These are phyloP conservation scores for Wallemia ichthyophaga DNA, from an alignment of 1,284 basidiomycete species.

Conservation along the genomic window DNA sequence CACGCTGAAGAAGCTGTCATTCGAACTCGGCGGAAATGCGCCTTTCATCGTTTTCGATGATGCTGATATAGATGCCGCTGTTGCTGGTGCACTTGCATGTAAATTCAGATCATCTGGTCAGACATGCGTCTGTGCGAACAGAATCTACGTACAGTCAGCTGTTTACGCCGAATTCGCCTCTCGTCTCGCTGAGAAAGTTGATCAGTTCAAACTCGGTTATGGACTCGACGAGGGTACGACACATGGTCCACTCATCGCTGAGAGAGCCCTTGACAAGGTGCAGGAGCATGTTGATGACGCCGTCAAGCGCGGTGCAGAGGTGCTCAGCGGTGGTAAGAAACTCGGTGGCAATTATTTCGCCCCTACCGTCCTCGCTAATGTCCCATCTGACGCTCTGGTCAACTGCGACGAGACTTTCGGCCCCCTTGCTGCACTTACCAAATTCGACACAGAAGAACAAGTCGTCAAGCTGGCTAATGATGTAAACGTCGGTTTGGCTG, in stretches of 20 bases:
- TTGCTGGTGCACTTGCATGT: slow-evolving; percentile 49
- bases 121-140: slow-evolving; percentile 59
- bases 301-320: slow-evolving; percentile 45
- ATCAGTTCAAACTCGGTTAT: slow-evolving; percentile 69
- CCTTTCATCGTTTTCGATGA: slow-evolving; percentile 94
- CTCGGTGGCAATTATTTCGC: slow-evolving; percentile 37
- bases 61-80: slow-evolving; percentile 72
- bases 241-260: slow-evolving; percentile 80
- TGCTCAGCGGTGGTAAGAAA: slow-evolving; percentile 57
- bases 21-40: slow-evolving; percentile 53
- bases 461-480: slow-evolving; percentile 62
- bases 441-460: slow-evolving; percentile 78
- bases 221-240: slow-evolving; percentile 56
- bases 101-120: slow-evolving; percentile 87
- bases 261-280: slow-evolving; percentile 60
- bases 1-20: slow-evolving; percentile 21
- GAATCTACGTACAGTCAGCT: slow-evolving; percentile 56
- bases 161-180: slow-evolving; percentile 64
- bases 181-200: slow-evolving; percentile 47
- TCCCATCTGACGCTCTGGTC: slow-evolving; percentile 33
- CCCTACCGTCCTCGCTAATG: slow-evolving; percentile 67
- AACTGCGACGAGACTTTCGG: slow-evolving; percentile 66
- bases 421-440: slow-evolving; percentile 33
- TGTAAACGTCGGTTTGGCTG: slow-evolving; percentile 59
- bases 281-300: slow-evolving; percentile 61